These are phyloP conservation scores for Macaranga tanarius DNA, from an alignment of 441 rosid genomes.

Conservation along the genomic window DNA sequence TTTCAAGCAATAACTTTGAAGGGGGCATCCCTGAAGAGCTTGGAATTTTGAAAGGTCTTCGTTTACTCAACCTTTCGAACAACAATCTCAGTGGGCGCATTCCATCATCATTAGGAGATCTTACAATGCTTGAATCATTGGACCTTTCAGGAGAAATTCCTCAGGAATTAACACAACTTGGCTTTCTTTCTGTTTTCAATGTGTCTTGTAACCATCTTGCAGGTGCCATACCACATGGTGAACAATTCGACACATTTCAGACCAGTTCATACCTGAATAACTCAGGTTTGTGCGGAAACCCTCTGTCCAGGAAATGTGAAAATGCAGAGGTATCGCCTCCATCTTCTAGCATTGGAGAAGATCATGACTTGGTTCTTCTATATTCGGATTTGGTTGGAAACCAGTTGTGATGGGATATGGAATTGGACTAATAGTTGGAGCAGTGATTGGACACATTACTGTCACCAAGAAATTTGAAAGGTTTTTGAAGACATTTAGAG, in stretches of 20 bases:
- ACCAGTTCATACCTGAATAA: slow-evolving; percentile 5
- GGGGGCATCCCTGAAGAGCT: slow-evolving; percentile 33
- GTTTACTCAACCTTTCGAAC: slow-evolving; percentile 34
- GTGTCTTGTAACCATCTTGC: not conserved
- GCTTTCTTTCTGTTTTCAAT: slow-evolving; percentile 2
- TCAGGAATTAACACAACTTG: not conserved
- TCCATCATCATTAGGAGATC: slow-evolving; percentile 25
- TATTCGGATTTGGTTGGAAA: slow-evolving; percentile 25
- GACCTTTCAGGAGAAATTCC: slow-evolving; percentile 16
- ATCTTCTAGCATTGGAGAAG: not conserved
- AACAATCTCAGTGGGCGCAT: slow-evolving; percentile 28
- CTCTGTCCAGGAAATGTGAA: slow-evolving; percentile 13
- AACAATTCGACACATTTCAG: slow-evolving; percentile 5
- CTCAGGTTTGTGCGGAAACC: slow-evolving; percentile 4
- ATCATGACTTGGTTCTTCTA: not conserved
- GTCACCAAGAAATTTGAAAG: not conserved
- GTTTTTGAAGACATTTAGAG: not conserved
- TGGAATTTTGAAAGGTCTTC: slow-evolving; percentile 25
- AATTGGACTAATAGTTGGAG: not conserved
- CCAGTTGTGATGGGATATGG: slow-evolving; percentile 12
- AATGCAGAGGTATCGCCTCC: not conserved
- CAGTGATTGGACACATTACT: not conserved
- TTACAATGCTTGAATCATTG: slow-evolving; percentile 1
- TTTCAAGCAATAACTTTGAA: slow-evolving; percentile 31
- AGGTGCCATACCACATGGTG: slow-evolving; percentile 9